These are phyloP conservation scores for Eucalyptus polybractea DNA, from an alignment of 345 rosid species.

Conservation along the genomic window DNA sequence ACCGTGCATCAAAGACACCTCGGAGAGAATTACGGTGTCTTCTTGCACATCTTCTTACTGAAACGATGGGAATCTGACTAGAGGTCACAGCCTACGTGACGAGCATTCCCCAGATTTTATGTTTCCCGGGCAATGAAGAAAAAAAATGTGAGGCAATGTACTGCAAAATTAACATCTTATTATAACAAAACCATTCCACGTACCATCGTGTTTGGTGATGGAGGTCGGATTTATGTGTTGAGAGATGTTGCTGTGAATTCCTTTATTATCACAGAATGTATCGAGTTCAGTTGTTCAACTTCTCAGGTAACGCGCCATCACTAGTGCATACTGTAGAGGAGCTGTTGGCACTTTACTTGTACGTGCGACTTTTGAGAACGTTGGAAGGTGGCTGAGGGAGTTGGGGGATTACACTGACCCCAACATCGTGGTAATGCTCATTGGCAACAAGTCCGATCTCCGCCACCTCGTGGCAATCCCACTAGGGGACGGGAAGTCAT, in stretches of 20 bases:
- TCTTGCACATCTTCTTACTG: background rate
- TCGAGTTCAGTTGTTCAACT: background rate
- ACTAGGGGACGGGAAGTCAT: no score
- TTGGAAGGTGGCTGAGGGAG: no score
- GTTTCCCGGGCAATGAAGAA: background rate
- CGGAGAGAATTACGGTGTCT: background rate
- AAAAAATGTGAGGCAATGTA: background rate
- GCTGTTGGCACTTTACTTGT: conserved; percentile 20
- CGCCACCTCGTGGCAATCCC: no score
- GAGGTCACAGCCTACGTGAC: background rate
- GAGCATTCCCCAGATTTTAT: background rate
- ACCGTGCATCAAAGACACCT: no score
- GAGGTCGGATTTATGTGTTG: background rate
- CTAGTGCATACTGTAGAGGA: conserved; percentile 51
- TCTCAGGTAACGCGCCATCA: conserved; percentile 42
- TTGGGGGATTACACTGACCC: no score
- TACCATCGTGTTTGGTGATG: background rate
- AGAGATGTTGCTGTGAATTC: background rate
- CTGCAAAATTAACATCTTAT: background rate
- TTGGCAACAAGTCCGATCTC: no score
- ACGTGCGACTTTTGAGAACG: no score
- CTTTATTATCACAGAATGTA: background rate
- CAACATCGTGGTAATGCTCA: no score
- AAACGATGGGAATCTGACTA: background rate
- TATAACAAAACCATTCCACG: background rate